A percentile compares a stretch with the other conserved stretches of the same genome.
Evolutionary conservation across 345 rosid species (phyloP).

Genomic region (Moricandia moricandioides): DNA sequence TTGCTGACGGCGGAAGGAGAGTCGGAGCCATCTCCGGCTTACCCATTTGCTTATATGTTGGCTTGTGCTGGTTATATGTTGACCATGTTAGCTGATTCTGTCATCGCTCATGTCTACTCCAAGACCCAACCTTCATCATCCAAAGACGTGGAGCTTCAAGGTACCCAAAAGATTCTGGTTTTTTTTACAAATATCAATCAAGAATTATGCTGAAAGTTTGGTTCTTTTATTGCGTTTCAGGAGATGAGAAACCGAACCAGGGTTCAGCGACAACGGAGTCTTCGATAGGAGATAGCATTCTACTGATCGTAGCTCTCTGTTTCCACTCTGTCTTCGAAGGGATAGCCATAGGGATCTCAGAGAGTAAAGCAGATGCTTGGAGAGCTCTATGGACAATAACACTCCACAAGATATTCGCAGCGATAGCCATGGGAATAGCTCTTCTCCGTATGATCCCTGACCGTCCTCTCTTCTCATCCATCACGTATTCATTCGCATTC

Average conservation of each 20-base stretch:
- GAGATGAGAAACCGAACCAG: constrained; percentile 17
- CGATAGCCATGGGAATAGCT: constrained; percentile 84
- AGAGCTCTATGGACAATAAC: constrained; percentile 73
- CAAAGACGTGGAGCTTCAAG: constrained; percentile 59
- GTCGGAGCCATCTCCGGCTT: constrained; percentile 35
- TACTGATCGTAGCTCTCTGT: constrained; percentile 72
- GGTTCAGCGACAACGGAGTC: background rate
- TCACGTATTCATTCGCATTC: constrained; percentile 65
- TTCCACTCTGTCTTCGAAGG: constrained; percentile 92
- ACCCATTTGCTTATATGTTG: constrained; percentile 89
- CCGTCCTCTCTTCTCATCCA: constrained; percentile 56
- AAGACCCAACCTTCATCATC: constrained; percentile 27
- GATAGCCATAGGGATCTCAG: constrained; percentile 72
- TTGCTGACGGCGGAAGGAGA: constrained; percentile 45
- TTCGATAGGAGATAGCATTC: constrained; percentile 62
- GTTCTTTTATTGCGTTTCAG: constrained; percentile 22
- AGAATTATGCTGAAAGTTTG: background rate
- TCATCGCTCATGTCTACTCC: constrained; percentile 47
- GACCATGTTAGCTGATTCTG: constrained; percentile 73
- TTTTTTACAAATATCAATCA: background rate
- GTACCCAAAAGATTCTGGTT: constrained; percentile 19
- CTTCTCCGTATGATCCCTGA: constrained; percentile 71
- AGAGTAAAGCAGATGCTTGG: constrained; percentile 64
- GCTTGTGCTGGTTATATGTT: constrained; percentile 70
- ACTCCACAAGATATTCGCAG: constrained; percentile 76